Evolutionary conservation across 441 rosid genomes (phyloP).

Genomic region (Sinapis alba): DNA sequence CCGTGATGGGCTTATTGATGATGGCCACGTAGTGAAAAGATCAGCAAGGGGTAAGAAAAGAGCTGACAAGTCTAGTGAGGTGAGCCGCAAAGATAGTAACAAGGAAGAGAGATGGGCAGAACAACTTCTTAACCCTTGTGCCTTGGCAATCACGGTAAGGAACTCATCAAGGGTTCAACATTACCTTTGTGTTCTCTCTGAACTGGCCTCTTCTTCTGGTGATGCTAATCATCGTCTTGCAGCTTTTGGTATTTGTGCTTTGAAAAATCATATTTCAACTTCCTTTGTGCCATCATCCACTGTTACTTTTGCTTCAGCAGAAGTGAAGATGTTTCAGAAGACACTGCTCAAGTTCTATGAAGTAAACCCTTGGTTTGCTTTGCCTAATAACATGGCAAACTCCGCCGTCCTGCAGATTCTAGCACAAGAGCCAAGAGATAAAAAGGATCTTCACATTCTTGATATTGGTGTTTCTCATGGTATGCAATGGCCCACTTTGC

Average conservation of each 20-base stretch:
- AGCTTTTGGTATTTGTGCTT: conserved; percentile 65
- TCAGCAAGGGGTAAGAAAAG: conserved; percentile 53
- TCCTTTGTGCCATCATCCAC: conserved; percentile 38
- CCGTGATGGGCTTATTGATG: conserved; percentile 29
- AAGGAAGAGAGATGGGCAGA: conserved; percentile 93
- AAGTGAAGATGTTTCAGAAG: conserved; percentile 71
- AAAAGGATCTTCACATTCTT: conserved; percentile 59
- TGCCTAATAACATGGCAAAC: conserved; percentile 81
- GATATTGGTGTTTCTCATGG: conserved; percentile 95
- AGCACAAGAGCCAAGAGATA: conserved; percentile 45
- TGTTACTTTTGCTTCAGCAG: conserved; percentile 61
- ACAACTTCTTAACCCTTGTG: conserved; percentile 83
- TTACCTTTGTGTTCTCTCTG: conserved; percentile 72
- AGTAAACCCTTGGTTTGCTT: conserved; percentile 90
- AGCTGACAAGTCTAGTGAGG: conserved; percentile 43
- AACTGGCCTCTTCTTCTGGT: conserved; percentile 82
- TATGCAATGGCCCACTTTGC: conserved; percentile 91
- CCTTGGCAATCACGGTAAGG: conserved; percentile 56
- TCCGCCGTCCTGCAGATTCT: conserved; percentile 79
- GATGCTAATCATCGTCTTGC: conserved; percentile 87
- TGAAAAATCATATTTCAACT: conserved; percentile 50
- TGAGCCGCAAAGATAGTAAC: conserved; percentile 49
- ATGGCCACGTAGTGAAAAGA: conserved; percentile 39
- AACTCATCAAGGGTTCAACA: conserved; percentile 75
- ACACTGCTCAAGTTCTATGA: conserved; percentile 75